Conservation (phyloP, 2,329 filamentous ascomycete genomes). For the Elsinoe necatrix region DNA sequence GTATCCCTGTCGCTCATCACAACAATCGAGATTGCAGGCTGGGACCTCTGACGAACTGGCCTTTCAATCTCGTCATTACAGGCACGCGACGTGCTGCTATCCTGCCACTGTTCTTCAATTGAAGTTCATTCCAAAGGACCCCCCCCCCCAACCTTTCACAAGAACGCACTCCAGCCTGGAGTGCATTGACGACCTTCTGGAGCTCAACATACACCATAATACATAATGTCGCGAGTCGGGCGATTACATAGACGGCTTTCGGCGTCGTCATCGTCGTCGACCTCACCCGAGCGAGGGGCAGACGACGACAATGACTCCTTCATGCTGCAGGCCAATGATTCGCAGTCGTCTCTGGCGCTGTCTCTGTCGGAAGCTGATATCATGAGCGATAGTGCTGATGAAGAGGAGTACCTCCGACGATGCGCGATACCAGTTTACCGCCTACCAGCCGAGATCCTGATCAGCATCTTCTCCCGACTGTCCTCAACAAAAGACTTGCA, state of each 20-base stretch:
- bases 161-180: neutral
- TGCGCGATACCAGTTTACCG: slow-evolving; percentile 69
- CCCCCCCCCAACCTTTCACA: neutral
- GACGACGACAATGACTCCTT: slow-evolving; percentile 95
- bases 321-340: slow-evolving; percentile 74
- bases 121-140: neutral
- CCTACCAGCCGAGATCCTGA: slow-evolving; percentile 88
- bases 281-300: slow-evolving; percentile 65
- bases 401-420: slow-evolving; percentile 48
- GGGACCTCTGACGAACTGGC: slow-evolving; percentile 3
- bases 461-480: slow-evolving; percentile 82
- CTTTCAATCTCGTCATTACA: neutral
- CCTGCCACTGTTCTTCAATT: neutral
- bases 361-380: slow-evolving; percentile 53
- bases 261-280: slow-evolving; percentile 55
- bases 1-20: slow-evolving; percentile 1
- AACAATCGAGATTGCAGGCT: neutral
- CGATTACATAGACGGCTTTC: slow-evolving; percentile 20
- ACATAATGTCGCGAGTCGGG: slow-evolving; percentile 16
- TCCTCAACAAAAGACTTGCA: slow-evolving; percentile 64
- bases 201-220: neutral
- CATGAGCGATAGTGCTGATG: slow-evolving; percentile 50
- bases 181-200: neutral
- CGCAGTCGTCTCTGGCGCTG: slow-evolving; percentile 79
- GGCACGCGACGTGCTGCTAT: neutral